A percentile compares a stretch with the other conserved stretches of the same genome.
phyloP scores from a whole-genome alignment of 306 rosid genomes.

The Dalbergia oliveri region DNA sequence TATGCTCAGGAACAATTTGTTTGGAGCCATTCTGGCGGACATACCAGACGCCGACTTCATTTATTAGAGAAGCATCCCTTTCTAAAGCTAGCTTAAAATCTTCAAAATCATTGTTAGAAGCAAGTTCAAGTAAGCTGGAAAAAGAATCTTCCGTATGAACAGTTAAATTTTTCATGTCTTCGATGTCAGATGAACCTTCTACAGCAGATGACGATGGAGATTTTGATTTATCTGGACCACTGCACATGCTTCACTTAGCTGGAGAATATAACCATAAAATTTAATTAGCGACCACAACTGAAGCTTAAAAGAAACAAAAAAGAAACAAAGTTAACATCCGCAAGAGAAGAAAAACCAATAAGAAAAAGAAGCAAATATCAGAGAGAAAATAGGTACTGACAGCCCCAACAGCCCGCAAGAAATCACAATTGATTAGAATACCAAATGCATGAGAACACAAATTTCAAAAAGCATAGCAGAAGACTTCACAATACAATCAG shows the following conservation, averaged over 20 bases:
- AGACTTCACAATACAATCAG: not conserved
- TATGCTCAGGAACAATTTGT: conserved; percentile 71
- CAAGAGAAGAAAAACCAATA: not conserved
- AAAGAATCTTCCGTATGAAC: conserved; percentile 72
- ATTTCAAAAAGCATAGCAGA: not conserved
- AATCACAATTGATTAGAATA: too few relatives aligned
- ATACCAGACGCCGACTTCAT: conserved; percentile 79
- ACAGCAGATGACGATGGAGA: conserved; percentile 52
- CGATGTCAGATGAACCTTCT: conserved; percentile 52
- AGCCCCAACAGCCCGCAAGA: too few relatives aligned
- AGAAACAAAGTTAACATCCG: not conserved
- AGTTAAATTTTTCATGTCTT: conserved; percentile 68
- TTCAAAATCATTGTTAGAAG: conserved; percentile 83
- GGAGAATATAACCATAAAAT: conserved; percentile 35
- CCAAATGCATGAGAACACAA: too few relatives aligned
- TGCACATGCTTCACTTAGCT: conserved; percentile 72
- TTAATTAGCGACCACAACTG: conserved; percentile 9
- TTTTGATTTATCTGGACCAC: conserved; percentile 73
- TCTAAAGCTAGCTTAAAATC: conserved; percentile 65
- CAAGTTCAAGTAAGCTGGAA: conserved; percentile 71
- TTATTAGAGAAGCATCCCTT: conserved; percentile 57
- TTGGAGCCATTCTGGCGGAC: conserved; percentile 77
- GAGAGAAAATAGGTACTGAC: not conserved
- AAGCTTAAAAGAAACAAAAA: not conserved
- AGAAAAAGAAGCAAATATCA: not conserved